These are phyloP conservation scores for Didymellaceae sp. DNA, from an alignment of 2,329 filamentous ascomycete genomes.

Conservation along the genomic window DNA sequence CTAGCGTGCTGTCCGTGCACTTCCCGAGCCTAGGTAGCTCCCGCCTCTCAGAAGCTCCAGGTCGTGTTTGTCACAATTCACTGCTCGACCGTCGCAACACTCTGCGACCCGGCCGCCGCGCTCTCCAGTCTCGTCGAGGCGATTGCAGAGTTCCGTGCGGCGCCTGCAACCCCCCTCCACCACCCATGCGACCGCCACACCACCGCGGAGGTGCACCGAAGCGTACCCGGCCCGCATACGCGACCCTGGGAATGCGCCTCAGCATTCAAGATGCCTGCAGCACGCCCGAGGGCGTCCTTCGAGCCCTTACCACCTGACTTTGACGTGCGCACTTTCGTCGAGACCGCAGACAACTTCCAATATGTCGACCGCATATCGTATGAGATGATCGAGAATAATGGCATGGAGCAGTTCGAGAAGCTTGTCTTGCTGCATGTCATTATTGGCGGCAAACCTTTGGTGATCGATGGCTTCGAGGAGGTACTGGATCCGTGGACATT, in stretches of 20 bases:
- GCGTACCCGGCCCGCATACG: neutral
- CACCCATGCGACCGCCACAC: neutral
- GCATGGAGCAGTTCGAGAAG: constrained; percentile 81
- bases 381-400: constrained; percentile 77
- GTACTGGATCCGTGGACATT: constrained; percentile 80
- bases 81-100: neutral
- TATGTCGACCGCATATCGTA: constrained; percentile 82
- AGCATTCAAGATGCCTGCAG: constrained; percentile 69
- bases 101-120: neutral
- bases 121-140: neutral
- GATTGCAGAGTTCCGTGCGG: neutral
- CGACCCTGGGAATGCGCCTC: neutral
- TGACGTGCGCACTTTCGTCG: constrained; percentile 76
- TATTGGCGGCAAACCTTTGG: constrained; percentile 81
- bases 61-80: constrained; percentile 1
- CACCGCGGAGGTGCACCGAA: neutral
- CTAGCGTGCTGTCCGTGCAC: constrained; percentile 10
- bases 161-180: neutral
- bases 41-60: constrained; percentile 5
- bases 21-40: constrained; percentile 8
- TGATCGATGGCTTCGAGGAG: constrained; percentile 87
- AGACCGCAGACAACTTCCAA: constrained; percentile 81
- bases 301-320: constrained; percentile 88
- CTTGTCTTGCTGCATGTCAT: constrained; percentile 85
- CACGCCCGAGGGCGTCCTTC: constrained; percentile 85